Evolutionary conservation across 2,329 filamentous ascomycete genomes (phyloP).

Genomic region (Diaporthe amygdali): DNA sequence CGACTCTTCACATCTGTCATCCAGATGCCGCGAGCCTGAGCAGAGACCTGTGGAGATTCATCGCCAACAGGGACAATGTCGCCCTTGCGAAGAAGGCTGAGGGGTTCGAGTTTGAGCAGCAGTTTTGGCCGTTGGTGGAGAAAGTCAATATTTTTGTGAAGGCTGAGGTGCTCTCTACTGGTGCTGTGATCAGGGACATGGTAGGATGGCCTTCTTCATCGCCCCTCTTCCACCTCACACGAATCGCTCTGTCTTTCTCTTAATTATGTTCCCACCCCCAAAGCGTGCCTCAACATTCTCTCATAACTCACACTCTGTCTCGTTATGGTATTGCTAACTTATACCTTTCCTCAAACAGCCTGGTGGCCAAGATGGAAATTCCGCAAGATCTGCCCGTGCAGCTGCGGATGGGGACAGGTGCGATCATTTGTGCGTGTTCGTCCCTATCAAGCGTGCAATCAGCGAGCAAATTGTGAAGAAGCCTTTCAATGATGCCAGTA

Average conservation of each 20-base stretch:
- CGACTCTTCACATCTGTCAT: neutral
- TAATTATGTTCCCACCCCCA: too few relatives aligned
- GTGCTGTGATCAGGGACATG: neutral
- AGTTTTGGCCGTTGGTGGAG: neutral
- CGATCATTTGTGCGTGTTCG: neutral
- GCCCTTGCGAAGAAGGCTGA: neutral
- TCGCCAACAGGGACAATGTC: neutral
- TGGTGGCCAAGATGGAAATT: neutral
- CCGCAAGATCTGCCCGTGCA: neutral
- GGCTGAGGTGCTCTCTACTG: neutral
- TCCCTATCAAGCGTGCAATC: neutral
- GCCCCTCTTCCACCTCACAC: neutral
- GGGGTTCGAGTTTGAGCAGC: neutral
- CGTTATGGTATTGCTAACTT: neutral
- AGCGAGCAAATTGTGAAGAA: neutral
- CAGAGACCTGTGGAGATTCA: neutral
- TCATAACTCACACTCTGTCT: too few relatives aligned
- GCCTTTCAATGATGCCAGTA: neutral
- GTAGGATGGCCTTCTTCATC: neutral
- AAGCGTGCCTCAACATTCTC: too few relatives aligned
- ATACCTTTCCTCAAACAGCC: neutral
- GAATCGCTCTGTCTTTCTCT: too few relatives aligned
- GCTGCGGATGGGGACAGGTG: neutral
- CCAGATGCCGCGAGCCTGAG: neutral
- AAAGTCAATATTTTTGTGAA: neutral